Conservation (phyloP, 1,284 basidiomycete genomes). For the Ganoderma lucidum region DNA sequence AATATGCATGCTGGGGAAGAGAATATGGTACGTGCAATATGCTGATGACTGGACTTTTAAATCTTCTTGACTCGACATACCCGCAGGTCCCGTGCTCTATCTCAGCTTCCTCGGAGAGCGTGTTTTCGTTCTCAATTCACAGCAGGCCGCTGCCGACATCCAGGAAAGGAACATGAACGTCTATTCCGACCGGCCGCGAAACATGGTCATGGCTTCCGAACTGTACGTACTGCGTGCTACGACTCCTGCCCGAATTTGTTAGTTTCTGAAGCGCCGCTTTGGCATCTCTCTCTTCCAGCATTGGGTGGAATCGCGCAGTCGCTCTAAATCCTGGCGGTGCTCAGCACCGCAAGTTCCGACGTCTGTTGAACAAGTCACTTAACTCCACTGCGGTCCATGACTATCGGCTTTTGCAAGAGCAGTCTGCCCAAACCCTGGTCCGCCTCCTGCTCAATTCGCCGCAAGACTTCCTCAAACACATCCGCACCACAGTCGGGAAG, state of each 20-base stretch:
- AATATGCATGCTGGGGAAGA: not conserved
- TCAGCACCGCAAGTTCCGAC: constrained; percentile 19
- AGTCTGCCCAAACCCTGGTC: constrained; percentile 9
- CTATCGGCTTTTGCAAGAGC: constrained; percentile 17
- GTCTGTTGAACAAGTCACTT: constrained; percentile 12
- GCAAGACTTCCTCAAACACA: constrained; percentile 6
- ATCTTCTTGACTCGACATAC: not conserved
- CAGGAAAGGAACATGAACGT: not conserved
- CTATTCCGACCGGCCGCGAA: not conserved
- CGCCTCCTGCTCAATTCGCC: not conserved
- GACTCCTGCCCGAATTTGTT: not conserved
- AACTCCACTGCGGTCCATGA: constrained; percentile 11
- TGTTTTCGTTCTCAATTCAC: not conserved
- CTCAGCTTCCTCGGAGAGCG: not conserved
- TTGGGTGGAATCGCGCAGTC: constrained; percentile 28
- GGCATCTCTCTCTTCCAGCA: not conserved
- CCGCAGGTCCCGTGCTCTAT: not conserved
- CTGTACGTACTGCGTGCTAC: not conserved
- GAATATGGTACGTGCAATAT: not conserved
- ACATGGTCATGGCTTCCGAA: not conserved
- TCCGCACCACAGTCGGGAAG: constrained; percentile 20
- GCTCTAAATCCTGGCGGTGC: constrained; percentile 19
- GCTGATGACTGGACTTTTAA: not conserved
- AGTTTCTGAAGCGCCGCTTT: not conserved
- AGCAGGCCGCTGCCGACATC: not conserved